Conservation (phyloP, 345 rosid species). For the Rhodamnia rubescens region DNA sequence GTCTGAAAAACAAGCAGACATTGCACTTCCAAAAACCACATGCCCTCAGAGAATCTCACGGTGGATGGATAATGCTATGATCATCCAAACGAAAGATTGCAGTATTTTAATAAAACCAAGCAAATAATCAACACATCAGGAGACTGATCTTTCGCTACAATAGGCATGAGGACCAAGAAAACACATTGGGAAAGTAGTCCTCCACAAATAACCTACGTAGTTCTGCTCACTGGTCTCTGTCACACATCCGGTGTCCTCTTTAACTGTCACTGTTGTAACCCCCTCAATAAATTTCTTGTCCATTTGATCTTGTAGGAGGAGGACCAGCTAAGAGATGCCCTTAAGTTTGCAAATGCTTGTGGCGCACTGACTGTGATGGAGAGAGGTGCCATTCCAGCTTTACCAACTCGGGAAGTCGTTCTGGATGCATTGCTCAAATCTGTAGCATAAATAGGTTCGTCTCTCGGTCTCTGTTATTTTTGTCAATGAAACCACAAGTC, state of each 20-base stretch:
- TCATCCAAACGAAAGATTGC: background rate
- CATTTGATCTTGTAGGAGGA: constrained; percentile 41
- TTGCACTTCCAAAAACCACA: background rate
- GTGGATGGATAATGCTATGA: background rate
- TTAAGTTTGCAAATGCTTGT: constrained; percentile 79
- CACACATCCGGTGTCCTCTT: background rate
- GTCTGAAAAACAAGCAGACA: background rate
- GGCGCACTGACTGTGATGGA: constrained; percentile 87
- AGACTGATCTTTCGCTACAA: background rate
- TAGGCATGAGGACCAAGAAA: background rate
- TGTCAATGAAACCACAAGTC: background rate
- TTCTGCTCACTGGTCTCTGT: background rate
- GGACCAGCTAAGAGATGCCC: constrained; percentile 54
- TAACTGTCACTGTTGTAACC: background rate
- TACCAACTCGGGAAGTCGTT: constrained; percentile 76
- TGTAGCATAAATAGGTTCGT: constrained; percentile 10
- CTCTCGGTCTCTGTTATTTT: background rate
- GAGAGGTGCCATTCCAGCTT: constrained; percentile 91
- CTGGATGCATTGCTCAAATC: constrained; percentile 32
- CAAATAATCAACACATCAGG: background rate
- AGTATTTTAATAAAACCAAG: background rate
- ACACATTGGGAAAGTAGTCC: background rate
- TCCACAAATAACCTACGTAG: background rate
- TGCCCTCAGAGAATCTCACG: background rate
- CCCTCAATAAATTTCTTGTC: background rate